Base-by-base conservation (phyloP, 768 basidiomycete genomes). In the Tylopilus rubrobrunneus region DNA sequence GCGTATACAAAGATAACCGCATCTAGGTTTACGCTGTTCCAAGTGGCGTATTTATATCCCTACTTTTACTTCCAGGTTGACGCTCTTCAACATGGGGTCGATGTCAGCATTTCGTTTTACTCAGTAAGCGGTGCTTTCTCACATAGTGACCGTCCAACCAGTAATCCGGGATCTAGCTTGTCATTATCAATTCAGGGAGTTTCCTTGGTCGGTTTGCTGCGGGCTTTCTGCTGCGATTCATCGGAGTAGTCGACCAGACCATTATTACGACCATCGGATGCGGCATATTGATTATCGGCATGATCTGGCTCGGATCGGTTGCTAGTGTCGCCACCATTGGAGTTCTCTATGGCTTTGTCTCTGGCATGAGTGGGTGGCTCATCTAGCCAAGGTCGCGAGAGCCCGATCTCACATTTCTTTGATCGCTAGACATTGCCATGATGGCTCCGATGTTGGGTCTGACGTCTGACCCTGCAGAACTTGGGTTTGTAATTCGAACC, bases 41-140 rank as follows among this genome's bases (percentile, higher is more conserved):
- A 76, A n/a, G 56, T 68, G 1, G 78, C 76, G 0, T 64, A 76
- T 29, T 76, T 74, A 53, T 80, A 77, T 47, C 80, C 83, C 0
- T 71, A 78, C 43, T 84, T 81, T 64, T 85, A 82, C 63, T 68
- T 86, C 21, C 84, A 86, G 58, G 61, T 84, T 7, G 76, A 81
- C 45, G 73, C 83, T 3, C 72, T 81, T 15, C 70, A 70, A 51
- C 80, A 80, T 45, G 78, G 78, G 3, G 67, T 83, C 27, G 60
- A 67, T 39, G 51, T 25, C 25, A 5, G 5, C 69, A 1, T 67
- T 68, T 86, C 15, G 76, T 83, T 0, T 84, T 25, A 25, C 25
- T 25, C 25, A 5, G 25, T 25, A 25, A 25, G 25, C 25, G 2
- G 25, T 25, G 25, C 25, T 25, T 25, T 25, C 25, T 25, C 5